Evolutionary conservation across 2,329 filamentous ascomycete species (phyloP), one percentile per base, ranked within the genome.

Genomic region (Helicocarpus griseus): DNA sequence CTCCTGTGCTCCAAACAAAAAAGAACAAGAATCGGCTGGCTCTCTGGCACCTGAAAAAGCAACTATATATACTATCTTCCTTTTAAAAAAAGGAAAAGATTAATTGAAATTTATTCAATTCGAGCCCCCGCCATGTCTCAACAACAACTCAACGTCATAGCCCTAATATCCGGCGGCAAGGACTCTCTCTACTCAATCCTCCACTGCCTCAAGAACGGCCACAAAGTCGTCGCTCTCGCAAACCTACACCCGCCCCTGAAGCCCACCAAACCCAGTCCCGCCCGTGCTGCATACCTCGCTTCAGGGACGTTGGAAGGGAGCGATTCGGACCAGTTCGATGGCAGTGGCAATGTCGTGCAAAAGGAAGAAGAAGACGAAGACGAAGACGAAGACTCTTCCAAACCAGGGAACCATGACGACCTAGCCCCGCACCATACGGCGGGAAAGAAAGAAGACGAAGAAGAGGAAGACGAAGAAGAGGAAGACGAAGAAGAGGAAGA

Each of bases 111-210:
- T 7, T 48, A 48, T 33, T 19, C 21, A 11, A 3, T 13, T 13
- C 9, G n/a, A 21, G 8, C 31, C 26, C 31, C 33, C 43, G 45
- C 21, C 29, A 57, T 56, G 55, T n/a, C 51, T 2, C 48, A 41
- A 11, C 48, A 56, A 45, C 55, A 62, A 26, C 65, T 80, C 6
- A 85, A 90, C 60, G 89, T 96, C 57, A 90, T 98, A 60, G 91
- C 88, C 47, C 77, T 98, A 56, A 85, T 98, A 57, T 98, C 93
- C 19, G 93, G 93, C 54, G 93, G 93, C 58, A 98, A 98, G 72
- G 93, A 98, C 73, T 96, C 91, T 58, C 85, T 98, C 68, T 97
- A 87, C 73, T 91, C 88, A 19, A 79, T 95, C 58, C 79, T 96
- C 53, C 93, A 98, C 73, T 96, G 90, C 69, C 76, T 89, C 58